phyloP scores from a whole-genome alignment of 2,329 filamentous ascomycete genomes.

The Talaromyces atroroseus region DNA sequence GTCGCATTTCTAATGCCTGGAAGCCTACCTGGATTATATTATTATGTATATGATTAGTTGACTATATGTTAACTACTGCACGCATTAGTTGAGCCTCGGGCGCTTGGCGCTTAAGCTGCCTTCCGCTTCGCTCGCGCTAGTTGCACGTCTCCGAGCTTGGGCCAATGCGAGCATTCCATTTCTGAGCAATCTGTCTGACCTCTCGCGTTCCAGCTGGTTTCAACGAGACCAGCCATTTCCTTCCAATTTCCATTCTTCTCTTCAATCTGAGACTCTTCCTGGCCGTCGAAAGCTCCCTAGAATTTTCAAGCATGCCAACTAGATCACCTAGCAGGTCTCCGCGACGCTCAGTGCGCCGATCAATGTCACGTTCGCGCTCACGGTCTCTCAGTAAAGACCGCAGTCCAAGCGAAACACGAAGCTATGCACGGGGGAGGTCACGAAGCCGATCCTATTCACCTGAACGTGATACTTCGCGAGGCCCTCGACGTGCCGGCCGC shows the following conservation, averaged over 20 bases:
- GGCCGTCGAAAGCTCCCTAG: neutral
- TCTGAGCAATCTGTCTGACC: neutral
- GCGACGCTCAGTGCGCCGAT: slow-evolving; percentile 25
- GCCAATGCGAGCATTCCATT: neutral
- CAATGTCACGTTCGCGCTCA: slow-evolving; percentile 30
- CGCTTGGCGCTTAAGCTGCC: neutral
- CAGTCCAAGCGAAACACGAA: slow-evolving; percentile 23
- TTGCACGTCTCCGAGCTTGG: neutral
- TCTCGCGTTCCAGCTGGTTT: neutral
- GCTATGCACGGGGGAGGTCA: slow-evolving; percentile 26
- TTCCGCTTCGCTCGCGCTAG: neutral
- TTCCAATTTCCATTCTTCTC: neutral
- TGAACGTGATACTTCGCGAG: slow-evolving; percentile 27
- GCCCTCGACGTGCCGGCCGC: slow-evolving; percentile 36
- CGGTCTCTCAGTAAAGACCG: slow-evolving; percentile 25
- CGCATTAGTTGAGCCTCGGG: neutral
- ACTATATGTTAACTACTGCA: no score
- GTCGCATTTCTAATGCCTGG: no score
- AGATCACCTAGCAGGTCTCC: slow-evolving; percentile 18
- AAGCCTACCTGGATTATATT: no score
- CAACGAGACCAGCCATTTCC: neutral
- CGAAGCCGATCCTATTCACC: slow-evolving; percentile 25
- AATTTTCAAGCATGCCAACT: slow-evolving; percentile 4
- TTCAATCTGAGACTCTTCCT: neutral
- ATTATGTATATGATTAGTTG: no score